Evolutionary conservation across 2,329 filamentous ascomycete genomes (phyloP).

Genomic region (Pseudomassariella vexata): DNA sequence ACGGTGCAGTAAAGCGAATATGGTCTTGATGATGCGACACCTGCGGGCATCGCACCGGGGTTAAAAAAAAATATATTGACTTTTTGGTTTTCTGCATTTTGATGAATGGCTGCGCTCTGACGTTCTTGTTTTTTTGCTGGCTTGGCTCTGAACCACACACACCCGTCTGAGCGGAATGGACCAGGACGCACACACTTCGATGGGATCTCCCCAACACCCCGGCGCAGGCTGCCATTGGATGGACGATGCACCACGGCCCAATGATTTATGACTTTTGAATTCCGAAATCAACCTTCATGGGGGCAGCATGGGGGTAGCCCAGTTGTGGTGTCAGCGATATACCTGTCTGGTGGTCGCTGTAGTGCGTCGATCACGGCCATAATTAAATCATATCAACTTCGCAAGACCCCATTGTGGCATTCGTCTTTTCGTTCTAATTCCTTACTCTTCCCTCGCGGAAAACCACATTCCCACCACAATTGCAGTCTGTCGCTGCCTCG

Average conservation of each 20-base stretch:
- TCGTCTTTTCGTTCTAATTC: not conserved
- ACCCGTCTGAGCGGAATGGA: conserved; percentile 4
- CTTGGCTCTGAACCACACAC: not conserved
- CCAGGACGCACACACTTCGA: too few species aligned
- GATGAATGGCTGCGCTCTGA: not conserved
- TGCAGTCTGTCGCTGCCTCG: too few species aligned
- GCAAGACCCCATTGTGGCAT: not conserved
- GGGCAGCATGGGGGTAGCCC: too few species aligned
- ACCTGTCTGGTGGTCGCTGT: not conserved
- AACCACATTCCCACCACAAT: too few species aligned
- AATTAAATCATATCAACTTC: not conserved
- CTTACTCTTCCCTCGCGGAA: not conserved
- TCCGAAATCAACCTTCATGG: not conserved
- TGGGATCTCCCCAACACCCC: conserved; percentile 21
- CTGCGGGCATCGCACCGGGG: too few species aligned
- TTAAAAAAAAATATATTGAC: too few species aligned
- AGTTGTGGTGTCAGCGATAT: not conserved
- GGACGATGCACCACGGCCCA: conserved; percentile 4
- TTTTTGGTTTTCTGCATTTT: conserved; percentile 1
- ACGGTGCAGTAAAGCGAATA: too few species aligned
- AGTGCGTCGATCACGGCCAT: not conserved
- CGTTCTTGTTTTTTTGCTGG: not conserved
- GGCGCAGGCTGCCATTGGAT: conserved; percentile 12
- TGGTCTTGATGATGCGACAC: too few species aligned
- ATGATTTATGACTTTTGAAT: not conserved